These are phyloP conservation scores for Populus euphratica DNA, from an alignment of 345 rosid species.

Conservation along the genomic window DNA sequence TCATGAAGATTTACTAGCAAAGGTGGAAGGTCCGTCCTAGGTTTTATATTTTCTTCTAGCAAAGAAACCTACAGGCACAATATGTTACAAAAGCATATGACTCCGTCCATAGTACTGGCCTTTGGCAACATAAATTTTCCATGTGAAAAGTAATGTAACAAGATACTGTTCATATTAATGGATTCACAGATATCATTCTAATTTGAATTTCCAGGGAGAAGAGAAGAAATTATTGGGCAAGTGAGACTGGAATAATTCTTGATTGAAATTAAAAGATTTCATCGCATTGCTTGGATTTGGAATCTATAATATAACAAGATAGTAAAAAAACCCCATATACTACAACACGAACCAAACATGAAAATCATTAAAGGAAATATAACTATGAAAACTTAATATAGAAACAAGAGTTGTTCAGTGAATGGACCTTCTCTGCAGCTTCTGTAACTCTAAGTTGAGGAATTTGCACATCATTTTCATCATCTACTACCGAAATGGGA, in stretches of 20 bases:
- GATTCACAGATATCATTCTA: background rate
- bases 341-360: background rate
- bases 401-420: background rate
- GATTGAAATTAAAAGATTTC: background rate
- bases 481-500: constrained; percentile 56
- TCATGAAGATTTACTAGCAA: constrained; percentile 74
- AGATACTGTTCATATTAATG: background rate
- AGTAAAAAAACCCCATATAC: background rate
- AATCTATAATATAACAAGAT: background rate
- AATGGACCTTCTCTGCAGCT: constrained; percentile 86
- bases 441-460: constrained; percentile 56
- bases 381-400: background rate
- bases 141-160: too few relatives aligned
- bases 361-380: background rate
- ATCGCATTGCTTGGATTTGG: background rate
- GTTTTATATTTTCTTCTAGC: constrained; percentile 80
- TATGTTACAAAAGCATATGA: background rate
- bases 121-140: background rate
- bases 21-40: constrained; percentile 80
- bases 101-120: background rate
- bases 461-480: constrained; percentile 42
- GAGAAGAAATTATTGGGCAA: background rate
- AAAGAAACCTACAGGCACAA: constrained; percentile 60
- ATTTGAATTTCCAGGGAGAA: background rate
- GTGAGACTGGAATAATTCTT: background rate